Base-by-base conservation (phyloP, 73 alveolate genomes). In the Durusdinium trenchii region DNA sequence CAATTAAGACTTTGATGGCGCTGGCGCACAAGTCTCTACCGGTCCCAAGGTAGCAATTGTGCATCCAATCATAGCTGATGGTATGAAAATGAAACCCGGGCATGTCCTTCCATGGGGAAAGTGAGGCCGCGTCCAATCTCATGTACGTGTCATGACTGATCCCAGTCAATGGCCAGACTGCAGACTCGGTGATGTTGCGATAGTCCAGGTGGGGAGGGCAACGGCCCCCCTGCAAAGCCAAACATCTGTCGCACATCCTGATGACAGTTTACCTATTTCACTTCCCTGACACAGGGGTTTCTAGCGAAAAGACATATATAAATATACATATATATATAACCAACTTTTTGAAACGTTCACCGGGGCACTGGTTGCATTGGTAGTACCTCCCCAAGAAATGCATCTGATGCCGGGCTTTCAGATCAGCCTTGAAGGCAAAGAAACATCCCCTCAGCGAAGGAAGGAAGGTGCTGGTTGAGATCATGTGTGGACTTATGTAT, bases 171-270 rank as follows among this genome's bases (percentile, higher is more conserved):
- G 62, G 62, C 47, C 62, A 81, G 0, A 67, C 67, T 26, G 91
- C 91, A 45, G 40, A 32, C 35, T 62, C 60, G 6, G 43, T 32
- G 46, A 81, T 45, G 91, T 81, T 81, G 40, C 91, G 42, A 40
- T 46, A 83, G 32, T 83, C 93, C 71, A 83, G 10, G 9, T 23
- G 30, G 35, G 36, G 43, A 9, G 23, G 32, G 50, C 50, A 48
- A 1, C 50, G 6, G 42, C 18, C 18, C 35, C 51, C 93, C 50
- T 48, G 46, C 26, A 12, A 35, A 6, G 75, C 93, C 67, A 83
- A 16, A 73, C 75, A 83, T 18, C 93, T 35, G 20, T 83, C 91
- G 67, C 91, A 81, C 43, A 81, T 32, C 91, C 91, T 81, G 7
- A 67, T 71, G 47, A n/a, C 50, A n/a, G 10, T n/a, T 18, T 20